Evolutionary conservation across 2,329 filamentous ascomycete species (phyloP).

Genomic region (Tetracladium maxilliforme): DNA sequence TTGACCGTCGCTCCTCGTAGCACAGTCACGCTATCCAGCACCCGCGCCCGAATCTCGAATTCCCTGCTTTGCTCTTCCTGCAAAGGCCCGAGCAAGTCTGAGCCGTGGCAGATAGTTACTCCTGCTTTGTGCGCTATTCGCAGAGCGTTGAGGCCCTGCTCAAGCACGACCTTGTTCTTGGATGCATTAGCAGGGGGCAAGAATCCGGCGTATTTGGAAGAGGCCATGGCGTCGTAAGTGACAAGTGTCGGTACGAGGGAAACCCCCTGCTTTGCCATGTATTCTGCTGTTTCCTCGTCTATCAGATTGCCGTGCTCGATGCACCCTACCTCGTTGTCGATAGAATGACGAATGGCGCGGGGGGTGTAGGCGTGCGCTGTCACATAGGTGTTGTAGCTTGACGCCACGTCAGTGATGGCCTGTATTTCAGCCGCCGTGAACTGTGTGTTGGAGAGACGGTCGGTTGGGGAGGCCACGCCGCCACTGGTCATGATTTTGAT

Average conservation of each 20-base stretch:
- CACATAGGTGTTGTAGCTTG: conserved; percentile 32
- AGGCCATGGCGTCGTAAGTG: conserved; percentile 32
- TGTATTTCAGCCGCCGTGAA: conserved; percentile 40
- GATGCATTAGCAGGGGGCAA: conserved; percentile 23
- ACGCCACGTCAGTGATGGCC: conserved; percentile 34
- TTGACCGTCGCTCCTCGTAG: conserved; percentile 36
- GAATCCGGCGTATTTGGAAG: conserved; percentile 24
- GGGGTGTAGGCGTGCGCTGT: conserved; percentile 44
- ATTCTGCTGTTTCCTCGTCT: conserved; percentile 36
- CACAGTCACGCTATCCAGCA: conserved; percentile 25
- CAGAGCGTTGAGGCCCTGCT: conserved; percentile 27
- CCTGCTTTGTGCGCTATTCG: conserved; percentile 33
- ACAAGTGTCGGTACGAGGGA: conserved; percentile 39
- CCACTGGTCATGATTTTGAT: conserved; percentile 47
- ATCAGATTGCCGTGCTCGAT: conserved; percentile 49
- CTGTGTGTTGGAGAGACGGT: conserved; percentile 35
- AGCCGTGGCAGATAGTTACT: conserved; percentile 39
- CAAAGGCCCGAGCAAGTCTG: conserved; percentile 35
- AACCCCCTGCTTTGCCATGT: conserved; percentile 31
- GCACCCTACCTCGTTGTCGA: conserved; percentile 36
- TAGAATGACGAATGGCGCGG: conserved; percentile 33
- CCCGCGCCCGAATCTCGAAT: conserved; percentile 27
- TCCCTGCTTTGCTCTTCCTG: conserved; percentile 30
- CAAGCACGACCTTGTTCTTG: conserved; percentile 36
- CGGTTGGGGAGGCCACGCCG: conserved; percentile 39